A percentile compares a stretch with the other conserved stretches of the same genome.
phyloP scores from a whole-genome alignment of 257 asterid genomes.

The Mentha longifolia region DNA sequence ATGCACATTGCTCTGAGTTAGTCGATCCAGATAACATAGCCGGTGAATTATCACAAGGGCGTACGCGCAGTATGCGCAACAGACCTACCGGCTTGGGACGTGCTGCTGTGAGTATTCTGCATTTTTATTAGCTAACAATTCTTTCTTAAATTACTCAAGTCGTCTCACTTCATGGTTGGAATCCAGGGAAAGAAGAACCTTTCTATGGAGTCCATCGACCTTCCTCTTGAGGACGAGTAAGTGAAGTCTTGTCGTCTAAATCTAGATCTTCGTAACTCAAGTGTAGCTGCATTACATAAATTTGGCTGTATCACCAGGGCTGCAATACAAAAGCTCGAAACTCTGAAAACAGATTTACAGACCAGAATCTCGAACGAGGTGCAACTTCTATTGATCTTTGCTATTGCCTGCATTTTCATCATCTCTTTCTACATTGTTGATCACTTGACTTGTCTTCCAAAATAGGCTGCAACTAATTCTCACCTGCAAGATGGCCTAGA shows the following conservation, averaged over 20 bases:
- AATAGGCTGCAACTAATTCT: slow-evolving; percentile 62
- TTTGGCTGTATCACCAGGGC: slow-evolving; percentile 50
- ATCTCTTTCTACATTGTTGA: slow-evolving; percentile 20
- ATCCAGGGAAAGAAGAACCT: slow-evolving; percentile 87
- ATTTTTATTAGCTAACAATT: slow-evolving; percentile 6
- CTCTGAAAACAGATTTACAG: slow-evolving; percentile 63
- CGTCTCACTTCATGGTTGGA: slow-evolving; percentile 30
- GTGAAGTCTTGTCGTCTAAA: slow-evolving; percentile 47
- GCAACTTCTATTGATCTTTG: slow-evolving; percentile 32
- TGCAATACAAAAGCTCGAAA: slow-evolving; percentile 71
- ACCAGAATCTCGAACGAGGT: slow-evolving; percentile 71
- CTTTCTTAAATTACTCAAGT: neutral
- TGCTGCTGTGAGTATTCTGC: slow-evolving; percentile 63
- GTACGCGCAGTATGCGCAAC: slow-evolving; percentile 45
- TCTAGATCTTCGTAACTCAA: no score
- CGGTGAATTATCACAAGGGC: slow-evolving; percentile 45
- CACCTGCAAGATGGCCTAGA: slow-evolving; percentile 64
- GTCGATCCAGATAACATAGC: slow-evolving; percentile 49
- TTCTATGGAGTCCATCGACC: slow-evolving; percentile 80
- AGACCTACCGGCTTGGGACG: slow-evolving; percentile 71
- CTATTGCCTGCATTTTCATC: slow-evolving; percentile 14
- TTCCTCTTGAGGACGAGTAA: slow-evolving; percentile 77
- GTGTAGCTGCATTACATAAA: no score
- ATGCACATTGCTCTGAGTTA: slow-evolving; percentile 38
- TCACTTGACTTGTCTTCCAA: slow-evolving; percentile 31